phyloP scores from a whole-genome alignment of 306 rosid genomes.

The Morella rubra region DNA sequence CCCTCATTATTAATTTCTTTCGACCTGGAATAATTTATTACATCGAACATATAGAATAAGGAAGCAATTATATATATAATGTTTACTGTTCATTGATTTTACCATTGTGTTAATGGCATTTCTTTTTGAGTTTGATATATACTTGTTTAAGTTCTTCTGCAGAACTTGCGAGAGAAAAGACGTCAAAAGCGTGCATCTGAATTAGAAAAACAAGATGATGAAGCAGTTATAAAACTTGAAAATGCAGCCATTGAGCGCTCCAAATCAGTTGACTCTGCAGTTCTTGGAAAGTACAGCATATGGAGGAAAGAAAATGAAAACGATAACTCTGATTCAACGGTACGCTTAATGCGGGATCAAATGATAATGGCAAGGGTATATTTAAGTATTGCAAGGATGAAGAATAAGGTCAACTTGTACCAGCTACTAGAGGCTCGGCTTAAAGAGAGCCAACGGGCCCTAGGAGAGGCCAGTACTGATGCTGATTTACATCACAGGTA shows the following conservation, averaged over 20 bases:
- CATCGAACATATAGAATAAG: neutral
- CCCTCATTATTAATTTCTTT: constrained; percentile 1
- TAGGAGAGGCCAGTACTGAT: constrained; percentile 76
- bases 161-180: constrained; percentile 74
- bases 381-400: constrained; percentile 72
- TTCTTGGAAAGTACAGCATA: constrained; percentile 82
- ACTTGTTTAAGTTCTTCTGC: constrained; percentile 38
- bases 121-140: constrained; percentile 9
- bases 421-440: constrained; percentile 57
- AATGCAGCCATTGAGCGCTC: constrained; percentile 87
- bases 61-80: neutral
- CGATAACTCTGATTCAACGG: constrained; percentile 68
- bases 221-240: constrained; percentile 70
- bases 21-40: neutral
- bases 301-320: constrained; percentile 91
- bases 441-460: constrained; percentile 63
- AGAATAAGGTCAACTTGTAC: constrained; percentile 50
- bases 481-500: constrained; percentile 73
- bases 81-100: constrained; percentile 3
- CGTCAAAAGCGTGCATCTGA: constrained; percentile 71
- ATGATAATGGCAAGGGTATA: constrained; percentile 90
- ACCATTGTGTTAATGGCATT: neutral
- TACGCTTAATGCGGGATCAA: constrained; percentile 90
- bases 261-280: constrained; percentile 68
- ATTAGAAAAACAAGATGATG: constrained; percentile 59